A percentile compares a stretch with the other conserved stretches of the same genome.
phyloP scores from a whole-genome alignment of 306 rosid genomes.

The Glycine latifolia region DNA sequence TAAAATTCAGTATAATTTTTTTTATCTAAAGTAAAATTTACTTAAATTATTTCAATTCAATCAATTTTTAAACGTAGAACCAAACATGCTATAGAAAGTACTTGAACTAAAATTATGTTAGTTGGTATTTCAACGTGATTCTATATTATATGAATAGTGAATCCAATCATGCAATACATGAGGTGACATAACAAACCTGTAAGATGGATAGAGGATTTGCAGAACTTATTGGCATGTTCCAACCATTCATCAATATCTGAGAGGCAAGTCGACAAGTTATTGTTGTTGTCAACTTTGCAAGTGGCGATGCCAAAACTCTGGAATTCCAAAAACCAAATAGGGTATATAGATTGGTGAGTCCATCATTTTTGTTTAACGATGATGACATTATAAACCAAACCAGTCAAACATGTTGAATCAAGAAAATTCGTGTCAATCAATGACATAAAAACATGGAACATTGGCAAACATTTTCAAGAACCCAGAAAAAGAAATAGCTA shows the following conservation, averaged over 20 bases:
- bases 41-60: neutral
- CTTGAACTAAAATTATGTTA: neutral
- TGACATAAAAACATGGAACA: neutral
- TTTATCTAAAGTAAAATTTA: neutral
- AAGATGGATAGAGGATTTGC: conserved; percentile 37
- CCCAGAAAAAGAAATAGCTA: conserved; percentile 22
- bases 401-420: conserved; percentile 1
- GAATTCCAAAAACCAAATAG: conserved; percentile 7
- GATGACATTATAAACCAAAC: neutral
- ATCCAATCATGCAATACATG: neutral
- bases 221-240: conserved; percentile 53
- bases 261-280: conserved; percentile 39
- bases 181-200: conserved; percentile 44
- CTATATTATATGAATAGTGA: neutral
- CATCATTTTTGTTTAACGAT: neutral
- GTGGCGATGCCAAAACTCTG: conserved; percentile 42
- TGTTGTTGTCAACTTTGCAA: neutral
- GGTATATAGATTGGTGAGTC: neutral
- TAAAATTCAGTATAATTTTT: neutral
- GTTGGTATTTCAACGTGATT: neutral
- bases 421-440: neutral
- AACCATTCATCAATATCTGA: conserved; percentile 60
- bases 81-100: too few relatives aligned
- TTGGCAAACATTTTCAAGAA: conserved; percentile 13
- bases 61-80: neutral